Evolutionary conservation across 495 filamentous ascomycete species (phyloP).

Genomic region (Entonaema liquescens): DNA sequence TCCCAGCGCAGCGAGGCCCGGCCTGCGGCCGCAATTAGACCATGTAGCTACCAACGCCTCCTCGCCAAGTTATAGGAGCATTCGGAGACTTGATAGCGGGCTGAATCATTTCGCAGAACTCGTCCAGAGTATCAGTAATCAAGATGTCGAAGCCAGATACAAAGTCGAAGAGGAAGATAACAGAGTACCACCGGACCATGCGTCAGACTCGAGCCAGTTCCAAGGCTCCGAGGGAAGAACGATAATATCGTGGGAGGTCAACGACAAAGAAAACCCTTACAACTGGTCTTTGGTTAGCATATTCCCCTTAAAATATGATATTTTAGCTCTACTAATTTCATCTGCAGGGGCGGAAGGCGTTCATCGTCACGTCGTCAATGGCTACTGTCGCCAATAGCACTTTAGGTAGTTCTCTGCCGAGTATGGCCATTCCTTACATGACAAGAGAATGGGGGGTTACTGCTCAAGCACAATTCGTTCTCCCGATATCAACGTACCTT

Average conservation of each 20-base stretch:
- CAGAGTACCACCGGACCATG: constrained; percentile 35
- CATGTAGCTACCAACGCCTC: constrained; percentile 25
- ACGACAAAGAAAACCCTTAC: constrained; percentile 64
- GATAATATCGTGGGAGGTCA: constrained; percentile 58
- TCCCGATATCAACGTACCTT: constrained; percentile 79
- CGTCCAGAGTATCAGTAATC: constrained; percentile 50
- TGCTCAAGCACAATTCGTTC: constrained; percentile 64
- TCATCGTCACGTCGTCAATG: constrained; percentile 65
- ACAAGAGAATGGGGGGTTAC: constrained; percentile 65
- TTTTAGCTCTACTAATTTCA: constrained; percentile 5
- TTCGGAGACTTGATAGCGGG: constrained; percentile 15
- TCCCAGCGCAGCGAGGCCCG: background rate
- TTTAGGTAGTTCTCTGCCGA: constrained; percentile 73
- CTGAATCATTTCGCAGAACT: constrained; percentile 36
- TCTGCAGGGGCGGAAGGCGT: constrained; percentile 62
- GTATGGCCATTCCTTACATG: constrained; percentile 68
- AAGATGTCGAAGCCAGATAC: constrained; percentile 48
- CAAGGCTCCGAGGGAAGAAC: constrained; percentile 43
- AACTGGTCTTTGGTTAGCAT: constrained; percentile 60
- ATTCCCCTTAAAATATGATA: background rate
- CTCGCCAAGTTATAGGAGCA: constrained; percentile 1
- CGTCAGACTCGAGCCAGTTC: constrained; percentile 17
- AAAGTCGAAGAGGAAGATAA: constrained; percentile 50
- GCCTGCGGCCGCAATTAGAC: constrained; percentile 7
- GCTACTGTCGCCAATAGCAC: constrained; percentile 76